Base-by-base conservation (phyloP, 2,329 filamentous ascomycete genomes). In the Cercospora sp. region DNA sequence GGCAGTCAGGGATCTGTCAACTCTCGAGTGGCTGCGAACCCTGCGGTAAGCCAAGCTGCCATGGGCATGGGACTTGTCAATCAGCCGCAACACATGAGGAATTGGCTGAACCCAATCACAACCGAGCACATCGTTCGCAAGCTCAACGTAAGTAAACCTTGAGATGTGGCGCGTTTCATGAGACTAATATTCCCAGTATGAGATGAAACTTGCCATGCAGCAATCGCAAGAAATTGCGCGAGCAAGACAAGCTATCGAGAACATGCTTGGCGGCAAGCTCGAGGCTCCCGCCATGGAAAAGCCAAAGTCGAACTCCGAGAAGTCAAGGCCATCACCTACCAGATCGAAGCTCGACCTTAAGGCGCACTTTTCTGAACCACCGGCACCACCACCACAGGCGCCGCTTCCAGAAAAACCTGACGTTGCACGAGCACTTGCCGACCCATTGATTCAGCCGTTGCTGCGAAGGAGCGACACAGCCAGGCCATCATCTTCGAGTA, bases 111-210 rank as follows among this genome's bases (percentile, higher is more conserved):
- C 6, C 93, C 94, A 0, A 89, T 97, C 71, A 96, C 93, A 6
- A 95, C 96, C 53, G 95, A 99, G 78, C 92, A 97, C 74, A 94
- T 99, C 66, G 90, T 97, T 45, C 97, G 97, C 78, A 90, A 89
- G 77, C 83, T 95, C 63, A 91, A 91, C 77, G 91, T 94, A 84
- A 83, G 89, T 86, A 68, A 13, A 3, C 9, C 18, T 10, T 59
- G 10, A 37, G 24, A 51, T 51, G 49, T 32, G n/a, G 12, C 12
- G 26, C 34, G 21, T 49, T 40, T 53, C 61, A 60, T 55, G 16
- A 59, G 70, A 71, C 75, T 77, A 77, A 77, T 70, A 51, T 45
- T 60, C 32, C 8, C 71, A 97, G 93, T 87, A 88, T 75, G 95
- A 99, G 81, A 92, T 98, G 86, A 92, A 94, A 77, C 90, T 90